Evolutionary conservation across 2,329 filamentous ascomycete genomes (phyloP), one percentile per base, ranked within the genome.

Genomic region (Microsporum ferrugineum): DNA sequence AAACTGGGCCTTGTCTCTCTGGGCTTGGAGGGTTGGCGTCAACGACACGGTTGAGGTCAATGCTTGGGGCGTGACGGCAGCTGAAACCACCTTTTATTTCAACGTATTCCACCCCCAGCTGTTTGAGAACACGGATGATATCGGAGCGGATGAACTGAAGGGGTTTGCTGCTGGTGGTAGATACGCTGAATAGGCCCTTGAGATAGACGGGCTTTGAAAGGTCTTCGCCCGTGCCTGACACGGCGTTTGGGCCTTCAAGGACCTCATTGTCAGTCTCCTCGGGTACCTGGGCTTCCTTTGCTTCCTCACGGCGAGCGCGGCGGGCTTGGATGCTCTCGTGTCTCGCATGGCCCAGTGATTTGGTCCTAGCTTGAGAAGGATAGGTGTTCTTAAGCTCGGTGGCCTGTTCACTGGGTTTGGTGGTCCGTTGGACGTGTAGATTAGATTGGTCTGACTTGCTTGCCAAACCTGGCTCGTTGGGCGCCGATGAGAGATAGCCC

Each of bases 161-260:
- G 0, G 92, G 89, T 71, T 95, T 95, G 70, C 87, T 94, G 62
- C 91, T 96, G 5, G 94, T 99, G 0, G 94, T 99, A 2, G 90
- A 95, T 60, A 97, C 94, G 69, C 92, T 97, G 77, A 99, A 97
- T 17, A 99, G 80, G 3, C 94, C 94, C 75, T 97, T 99, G 61
- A 99, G 82, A 72, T 88, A 97, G 2, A 97, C 94, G 0, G 94
- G 94, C 72, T 96, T 96, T 12, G 75, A 75, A 59, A 92, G 86
- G 63, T 92, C 83, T 66, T 95, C 90, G 3, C 88, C 85, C 55
- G 76, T 73, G 1, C 78, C 76, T 43, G 77, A 77, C n/a, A 77
- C 78, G 17, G 81, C 83, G 29, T 43, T 41, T n/a, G 38, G 7
- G 7, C 31, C 31, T n/a, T 57, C 55, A 7, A 57, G 34, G 31